Base-by-base conservation (phyloP, 2,329 filamentous ascomycete species). In the Penicillium hordei region DNA sequence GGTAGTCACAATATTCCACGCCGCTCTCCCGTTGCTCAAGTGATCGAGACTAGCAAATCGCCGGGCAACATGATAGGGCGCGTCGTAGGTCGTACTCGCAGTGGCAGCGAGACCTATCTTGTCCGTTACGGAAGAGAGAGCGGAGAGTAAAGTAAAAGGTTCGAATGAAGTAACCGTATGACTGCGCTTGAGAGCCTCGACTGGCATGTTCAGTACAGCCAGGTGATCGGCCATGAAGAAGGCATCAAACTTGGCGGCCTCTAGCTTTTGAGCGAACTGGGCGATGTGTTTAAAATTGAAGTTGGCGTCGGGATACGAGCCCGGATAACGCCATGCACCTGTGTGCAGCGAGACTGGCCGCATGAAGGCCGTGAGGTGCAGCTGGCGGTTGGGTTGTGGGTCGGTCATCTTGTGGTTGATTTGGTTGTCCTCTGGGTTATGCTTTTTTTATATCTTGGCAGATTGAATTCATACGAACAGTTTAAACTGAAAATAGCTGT, bases 301-400 rank as follows among this genome's bases (percentile, higher is more conserved):
- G 71, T 85, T 85, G 52, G 82, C 82, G 55, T 85, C 82, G 0
- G 82, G 74, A 55, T 81, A 82, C 0, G 82, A 72, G 3, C 79
- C 80, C 0, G 82, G 82, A 60, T 84, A 84, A 6, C 82, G 75
- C 82, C 82, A 84, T 61, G 82, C 82, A 33, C 83, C 81, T 2
- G 81, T 82, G 60, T 85, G 82, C 10, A 84, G 70, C 45, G 77
- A 81, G 2, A 85, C 81, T 1, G 82, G 83, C 19, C 83, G 79
- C 82, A 86, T 85, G 59, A 85, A 85, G 0, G 82, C 83, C 2
- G 83, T 84, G 4, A 86, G 76, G 60, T 85, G 82, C 6, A 84
- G 70, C 59, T 80, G 67, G 13, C 59, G 62, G 29, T 49, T 46
- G 8, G 52, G 51, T 21, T 52, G 31, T 4, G 54, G 29, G 50